phyloP scores from a whole-genome alignment of 805 yeast genomes.

The Metschnikowia peoriensis region DNA sequence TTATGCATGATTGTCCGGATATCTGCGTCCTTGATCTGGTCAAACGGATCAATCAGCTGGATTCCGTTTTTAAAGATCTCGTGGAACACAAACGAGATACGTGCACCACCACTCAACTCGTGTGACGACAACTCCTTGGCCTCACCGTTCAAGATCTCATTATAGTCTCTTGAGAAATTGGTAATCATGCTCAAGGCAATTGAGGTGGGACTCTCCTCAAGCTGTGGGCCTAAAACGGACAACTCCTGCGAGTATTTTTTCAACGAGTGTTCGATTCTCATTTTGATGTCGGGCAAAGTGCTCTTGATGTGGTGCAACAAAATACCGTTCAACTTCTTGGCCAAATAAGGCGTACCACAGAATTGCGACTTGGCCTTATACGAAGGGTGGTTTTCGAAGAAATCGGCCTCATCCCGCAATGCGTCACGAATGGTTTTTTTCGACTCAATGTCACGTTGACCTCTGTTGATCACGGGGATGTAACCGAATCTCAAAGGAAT shows the following conservation, averaged over 20 bases:
- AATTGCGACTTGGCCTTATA: slow-evolving; percentile 91
- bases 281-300: slow-evolving; percentile 80
- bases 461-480: slow-evolving; percentile 90
- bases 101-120: slow-evolving; percentile 97
- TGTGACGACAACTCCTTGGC: slow-evolving; percentile 82
- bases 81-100: slow-evolving; percentile 95
- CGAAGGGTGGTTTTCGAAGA: slow-evolving; percentile 86
- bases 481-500: slow-evolving; percentile 94
- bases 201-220: slow-evolving; percentile 84
- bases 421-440: slow-evolving; percentile 89
- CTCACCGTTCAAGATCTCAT: slow-evolving; percentile 88
- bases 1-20: slow-evolving; percentile 96
- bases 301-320: slow-evolving; percentile 78
- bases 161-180: slow-evolving; percentile 87
- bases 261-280: slow-evolving; percentile 80
- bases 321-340: slow-evolving; percentile 85
- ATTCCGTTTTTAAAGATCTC: slow-evolving; percentile 94
- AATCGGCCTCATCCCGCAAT: slow-evolving; percentile 71
- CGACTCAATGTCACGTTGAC: slow-evolving; percentile 91
- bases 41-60: slow-evolving; percentile 90
- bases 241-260: slow-evolving; percentile 79
- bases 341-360: slow-evolving; percentile 98
- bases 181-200: slow-evolving; percentile 89
- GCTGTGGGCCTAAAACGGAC: slow-evolving; percentile 75
- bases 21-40: slow-evolving; percentile 92